phyloP scores from a whole-genome alignment of 2,329 filamentous ascomycete species.

The Orbilia oligospora region DNA sequence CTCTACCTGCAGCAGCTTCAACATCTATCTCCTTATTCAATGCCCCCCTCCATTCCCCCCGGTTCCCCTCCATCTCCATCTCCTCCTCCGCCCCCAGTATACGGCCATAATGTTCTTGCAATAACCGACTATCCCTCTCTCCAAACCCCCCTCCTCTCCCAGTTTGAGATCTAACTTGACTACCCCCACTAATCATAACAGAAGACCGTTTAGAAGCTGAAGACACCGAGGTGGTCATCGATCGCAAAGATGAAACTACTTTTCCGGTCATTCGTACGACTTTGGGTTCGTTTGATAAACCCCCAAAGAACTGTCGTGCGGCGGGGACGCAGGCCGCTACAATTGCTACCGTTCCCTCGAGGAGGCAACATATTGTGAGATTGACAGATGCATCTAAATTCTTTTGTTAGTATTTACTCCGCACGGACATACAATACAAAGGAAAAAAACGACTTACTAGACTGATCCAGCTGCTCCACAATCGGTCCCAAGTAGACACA shows the following conservation, averaged over 20 bases:
- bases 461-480: constrained; percentile 42
- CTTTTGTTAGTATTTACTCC: background rate
- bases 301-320: constrained; percentile 42
- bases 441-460: constrained; percentile 11
- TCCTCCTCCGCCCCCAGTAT: constrained; percentile 15
- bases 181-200: constrained; percentile 39
- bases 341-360: constrained; percentile 44
- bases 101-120: constrained; percentile 36
- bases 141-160: background rate
- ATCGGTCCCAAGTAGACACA: constrained; percentile 43
- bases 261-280: constrained; percentile 32
- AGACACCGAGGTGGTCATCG: constrained; percentile 27
- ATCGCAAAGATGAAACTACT: constrained; percentile 53
- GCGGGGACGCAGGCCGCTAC: constrained; percentile 50
- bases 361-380: constrained; percentile 51
- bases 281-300: constrained; percentile 31
- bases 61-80: constrained; percentile 27
- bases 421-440: background rate
- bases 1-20: background rate
- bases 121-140: constrained; percentile 36
- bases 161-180: constrained; percentile 34
- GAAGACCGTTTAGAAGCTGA: constrained; percentile 49
- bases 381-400: constrained; percentile 42
- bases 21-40: constrained; percentile 12
- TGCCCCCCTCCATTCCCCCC: background rate